Percentiles rank a stretch among this genome's conserved stretches.
These are phyloP conservation scores for Miscanthus sacchariflorus DNA, from an alignment of 202 grass and related monocot genomes.

Conservation along the genomic window DNA sequence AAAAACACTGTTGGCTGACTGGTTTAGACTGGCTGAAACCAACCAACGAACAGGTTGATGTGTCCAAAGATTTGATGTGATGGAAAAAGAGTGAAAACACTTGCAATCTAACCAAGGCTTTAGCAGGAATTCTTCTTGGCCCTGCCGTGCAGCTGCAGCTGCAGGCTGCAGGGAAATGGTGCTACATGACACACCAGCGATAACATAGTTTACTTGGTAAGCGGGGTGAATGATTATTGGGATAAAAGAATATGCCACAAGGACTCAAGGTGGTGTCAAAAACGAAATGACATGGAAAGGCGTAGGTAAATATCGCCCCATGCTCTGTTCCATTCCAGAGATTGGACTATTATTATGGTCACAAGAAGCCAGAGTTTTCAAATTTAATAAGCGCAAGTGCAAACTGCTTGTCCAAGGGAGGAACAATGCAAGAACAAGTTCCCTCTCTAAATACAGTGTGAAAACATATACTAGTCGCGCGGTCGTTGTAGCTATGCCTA, in stretches of 20 bases:
- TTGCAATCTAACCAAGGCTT: too few species aligned
- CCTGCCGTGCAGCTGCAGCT: too few species aligned
- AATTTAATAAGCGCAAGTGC: not conserved
- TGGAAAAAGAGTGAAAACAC: too few species aligned
- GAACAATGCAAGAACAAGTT: not conserved
- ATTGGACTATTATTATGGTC: not conserved
- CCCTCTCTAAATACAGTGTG: not conserved
- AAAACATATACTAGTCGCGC: not conserved
- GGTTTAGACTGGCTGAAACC: too few species aligned
- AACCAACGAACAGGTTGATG: too few species aligned
- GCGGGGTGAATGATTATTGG: not conserved
- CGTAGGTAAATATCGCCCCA: not conserved
- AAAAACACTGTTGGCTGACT: too few species aligned
- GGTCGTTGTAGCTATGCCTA: not conserved
- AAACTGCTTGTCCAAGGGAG: not conserved
- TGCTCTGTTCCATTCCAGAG: not conserved
- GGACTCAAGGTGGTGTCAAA: not conserved
- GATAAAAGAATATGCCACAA: constrained; percentile 25
- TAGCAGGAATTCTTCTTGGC: too few species aligned
- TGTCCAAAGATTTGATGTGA: too few species aligned
- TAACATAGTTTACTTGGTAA: constrained; percentile 22
- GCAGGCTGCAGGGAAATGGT: not conserved
- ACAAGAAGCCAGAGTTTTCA: not conserved
- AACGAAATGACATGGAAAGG: not conserved
- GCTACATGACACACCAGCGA: not conserved